Evolutionary conservation across 768 basidiomycete genomes (phyloP), one percentile per base, ranked within the genome.

Genomic region (Rhizopogon roseolus): DNA sequence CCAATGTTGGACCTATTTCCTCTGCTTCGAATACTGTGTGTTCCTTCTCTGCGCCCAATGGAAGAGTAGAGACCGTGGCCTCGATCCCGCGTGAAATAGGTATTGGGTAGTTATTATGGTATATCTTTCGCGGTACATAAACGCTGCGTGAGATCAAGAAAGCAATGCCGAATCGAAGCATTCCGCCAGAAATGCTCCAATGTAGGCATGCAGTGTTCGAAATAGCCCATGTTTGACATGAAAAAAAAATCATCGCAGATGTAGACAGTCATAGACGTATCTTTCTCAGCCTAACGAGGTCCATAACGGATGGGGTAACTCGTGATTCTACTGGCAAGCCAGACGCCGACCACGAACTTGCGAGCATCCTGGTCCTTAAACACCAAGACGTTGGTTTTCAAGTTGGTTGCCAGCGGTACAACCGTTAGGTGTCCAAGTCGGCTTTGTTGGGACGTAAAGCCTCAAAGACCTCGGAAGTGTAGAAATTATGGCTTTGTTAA

Each of bases 321-420:
- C 66, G 69, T 69, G 44, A 67, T 60, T 40, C 65, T 55, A n/a
- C n/a, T n/a, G n/a, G n/a, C 17, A 37, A 67, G 56, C 66, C 66
- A 67, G 41, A 67, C 29, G 28, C 69, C 66, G 13, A 62, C 63
- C 28, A 57, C 57, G 42, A 69, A 66, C 25, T 54, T 46, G 6
- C 29, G 32, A 17, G 45, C 7, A 8, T 29, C 9, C 4, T 22
- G 17, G n/a, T n/a, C n/a, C n/a, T n/a, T 32, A 8, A 29, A 46
- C 14, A 22, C 7, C 13, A 5, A 19, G 45, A 13, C 13, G 44
- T 11, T 13, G 28, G 29, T n/a, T n/a, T 11, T n/a, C n/a, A n/a
- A n/a, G n/a, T n/a, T n/a, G n/a, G n/a, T n/a, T n/a, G n/a, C n/a
- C n/a, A n/a, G n/a, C n/a, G n/a, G n/a, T n/a, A n/a, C 32, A 46